Evolutionary conservation across 2,329 filamentous ascomycete species (phyloP), one percentile per base, ranked within the genome.

Genomic region (Talaromyces rugulosus): DNA sequence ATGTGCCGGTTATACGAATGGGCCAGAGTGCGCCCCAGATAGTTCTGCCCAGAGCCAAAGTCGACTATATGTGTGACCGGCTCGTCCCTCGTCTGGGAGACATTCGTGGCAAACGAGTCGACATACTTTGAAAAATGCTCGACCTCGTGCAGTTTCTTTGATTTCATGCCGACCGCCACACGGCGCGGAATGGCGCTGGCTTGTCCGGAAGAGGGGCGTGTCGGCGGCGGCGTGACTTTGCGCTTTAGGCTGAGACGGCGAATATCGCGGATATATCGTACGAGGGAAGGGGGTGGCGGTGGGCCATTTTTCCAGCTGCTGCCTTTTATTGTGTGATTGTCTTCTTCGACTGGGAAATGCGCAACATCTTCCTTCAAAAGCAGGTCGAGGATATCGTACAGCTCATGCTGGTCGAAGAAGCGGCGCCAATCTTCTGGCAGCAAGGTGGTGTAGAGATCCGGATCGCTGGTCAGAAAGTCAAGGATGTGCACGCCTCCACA

Each of bases 401-500:
- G 85, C 57, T 90, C 85, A 70, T 86, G 85, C 18, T 82, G 76
- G 40, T 89, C 78, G 66, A 98, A 88, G 78, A 92, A 98, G 0
- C 81, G 72, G 66, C 91, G 86, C 95, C 95, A 99, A 75, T 92
- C 87, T 63, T 83, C 74, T 0, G 92, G 91, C 1, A 99, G 76
- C 1, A 94, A 84, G 1, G 84, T 82, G 58, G 89, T 85, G 74
- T 96, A 99, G 0, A 97, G 83, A 65, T 92, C 89, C 5, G 92
- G 91, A 55, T 92, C 86, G 50, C 87, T 86, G 2, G 92, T 97
- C 78, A 97, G 92, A 77, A 99, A 98, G 74, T 99, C 95, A 61
- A 98, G 83, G 65, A 99, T 93, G 72, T 99, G 95, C 0, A 98
- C 91, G n/a, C 94, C 93, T 59, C 95, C 95, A 72, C 92, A 96